These are phyloP conservation scores for Penicillium sp. DNA, from an alignment of 2,329 filamentous ascomycete genomes.

Conservation along the genomic window DNA sequence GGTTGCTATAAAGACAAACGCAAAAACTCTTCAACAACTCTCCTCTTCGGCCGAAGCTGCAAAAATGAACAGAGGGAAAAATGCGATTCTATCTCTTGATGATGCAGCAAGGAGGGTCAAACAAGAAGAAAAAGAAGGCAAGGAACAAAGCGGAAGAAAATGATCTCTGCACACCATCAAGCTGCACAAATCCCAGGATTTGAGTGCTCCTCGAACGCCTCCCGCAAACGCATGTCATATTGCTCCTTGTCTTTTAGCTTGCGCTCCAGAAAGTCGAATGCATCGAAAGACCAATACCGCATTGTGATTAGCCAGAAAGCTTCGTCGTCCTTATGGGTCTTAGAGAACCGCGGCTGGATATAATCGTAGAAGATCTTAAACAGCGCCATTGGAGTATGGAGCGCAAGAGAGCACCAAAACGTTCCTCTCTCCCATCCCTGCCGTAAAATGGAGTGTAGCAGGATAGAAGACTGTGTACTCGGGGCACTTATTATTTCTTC, in stretches of 20 bases:
- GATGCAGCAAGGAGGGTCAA: no score
- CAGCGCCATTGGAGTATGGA: background rate
- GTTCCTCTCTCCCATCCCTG: background rate
- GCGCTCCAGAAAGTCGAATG: background rate
- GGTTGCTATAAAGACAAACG: no score
- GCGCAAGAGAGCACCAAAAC: background rate
- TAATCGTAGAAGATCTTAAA: constrained; percentile 1
- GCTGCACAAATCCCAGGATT: no score
- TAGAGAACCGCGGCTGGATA: background rate
- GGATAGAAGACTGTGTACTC: background rate
- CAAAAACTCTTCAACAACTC: no score
- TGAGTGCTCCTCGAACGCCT: no score
- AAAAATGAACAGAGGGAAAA: no score
- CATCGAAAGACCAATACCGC: background rate
- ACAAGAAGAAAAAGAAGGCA: no score
- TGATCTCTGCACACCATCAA: no score
- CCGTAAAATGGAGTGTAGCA: background rate
- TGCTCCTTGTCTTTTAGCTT: background rate
- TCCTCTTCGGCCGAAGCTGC: no score
- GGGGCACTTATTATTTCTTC: background rate
- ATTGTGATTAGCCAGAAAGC: background rate
- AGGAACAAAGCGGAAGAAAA: no score
- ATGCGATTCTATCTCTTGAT: no score
- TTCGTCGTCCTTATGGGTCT: background rate
- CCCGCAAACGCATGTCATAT: background rate